phyloP scores from a whole-genome alignment of 2,329 filamentous ascomycete species.

The Fusarium globosum region DNA sequence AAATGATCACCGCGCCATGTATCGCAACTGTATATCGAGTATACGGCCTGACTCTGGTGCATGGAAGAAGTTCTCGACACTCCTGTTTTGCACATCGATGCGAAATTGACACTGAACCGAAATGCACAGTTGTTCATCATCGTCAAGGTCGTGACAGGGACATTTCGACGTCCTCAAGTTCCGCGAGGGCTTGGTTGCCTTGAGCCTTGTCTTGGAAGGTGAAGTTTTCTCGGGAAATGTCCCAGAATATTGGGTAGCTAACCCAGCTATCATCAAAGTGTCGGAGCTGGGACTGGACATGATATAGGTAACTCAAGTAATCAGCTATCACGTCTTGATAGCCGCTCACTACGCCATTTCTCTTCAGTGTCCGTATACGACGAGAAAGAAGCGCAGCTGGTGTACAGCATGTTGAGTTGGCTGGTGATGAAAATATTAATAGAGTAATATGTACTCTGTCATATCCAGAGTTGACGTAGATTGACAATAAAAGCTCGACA shows the following conservation, averaged over 20 bases:
- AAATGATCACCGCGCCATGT: not conserved
- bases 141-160: not conserved
- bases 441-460: not conserved
- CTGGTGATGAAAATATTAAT: not conserved
- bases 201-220: not conserved
- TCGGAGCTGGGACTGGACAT: not conserved
- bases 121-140: rapidly evolving
- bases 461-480: not conserved
- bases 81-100: not conserved
- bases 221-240: not conserved
- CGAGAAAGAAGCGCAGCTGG: not conserved
- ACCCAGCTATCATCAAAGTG: not conserved
- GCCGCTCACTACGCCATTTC: not conserved
- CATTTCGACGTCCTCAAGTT: not conserved
- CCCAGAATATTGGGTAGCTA: not conserved
- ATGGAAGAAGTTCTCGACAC: too few relatives aligned
- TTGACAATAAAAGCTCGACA: not conserved
- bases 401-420: rapidly evolving
- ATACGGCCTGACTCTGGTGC: not conserved
- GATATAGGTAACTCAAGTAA: not conserved
- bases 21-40: not conserved
- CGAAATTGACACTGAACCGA: not conserved
- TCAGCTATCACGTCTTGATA: not conserved
- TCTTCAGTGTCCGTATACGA: not conserved
- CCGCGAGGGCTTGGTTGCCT: rapidly evolving